Base-by-base conservation (phyloP, 108 stramenopile genomes). In the Chaetoceros muelleri region DNA sequence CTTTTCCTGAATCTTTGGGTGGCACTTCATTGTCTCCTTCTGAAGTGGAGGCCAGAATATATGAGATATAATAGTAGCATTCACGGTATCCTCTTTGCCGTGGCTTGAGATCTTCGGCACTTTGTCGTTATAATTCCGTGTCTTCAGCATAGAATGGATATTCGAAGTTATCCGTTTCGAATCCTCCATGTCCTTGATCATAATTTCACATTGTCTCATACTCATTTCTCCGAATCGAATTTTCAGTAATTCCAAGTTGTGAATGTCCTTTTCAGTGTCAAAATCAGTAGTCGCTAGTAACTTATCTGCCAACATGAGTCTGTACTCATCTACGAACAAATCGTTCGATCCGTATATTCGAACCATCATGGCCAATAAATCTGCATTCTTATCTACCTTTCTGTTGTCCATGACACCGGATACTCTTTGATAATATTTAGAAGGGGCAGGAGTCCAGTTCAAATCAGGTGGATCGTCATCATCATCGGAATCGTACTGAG, bases 331-430 rank as follows among this genome's bases (percentile, higher is more conserved):
- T 17, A 97, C 94, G 67, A 98, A 98, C 24, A 97, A 66, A 56
- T 97, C 96, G 79, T 96, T 96, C 66, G 91, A 94, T 2, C 98
- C 98, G 67, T 96, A 99, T 47, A 99, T 97, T 18, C 93, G 89
- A 23, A 99, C 95, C 3, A 99, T 82, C 84, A 96, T 93, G 48
- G 89, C 73, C 23, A 99, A 71, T 47, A 99, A 91, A 67, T 99
- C 97, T 1, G 60, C 64, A 2, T 68, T 68, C 18, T 68, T 46
- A 46, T 67, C 56, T 28, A 75, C 70, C 25, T 60, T 71, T 48
- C 63, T 67, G 3, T 53, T 50, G 21, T 44, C 29, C 65, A 30
- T 44, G 2, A 30, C 28, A 22, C 25, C 29, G 13, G 18, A 1
- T 3, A 24, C 23, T 8, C 20, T 8, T 47, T 48, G 26, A 46